A percentile compares a stretch with the other conserved stretches of the same genome.
phyloP scores from a whole-genome alignment of 495 filamentous ascomycete species.

The Usnea hakonensis region DNA sequence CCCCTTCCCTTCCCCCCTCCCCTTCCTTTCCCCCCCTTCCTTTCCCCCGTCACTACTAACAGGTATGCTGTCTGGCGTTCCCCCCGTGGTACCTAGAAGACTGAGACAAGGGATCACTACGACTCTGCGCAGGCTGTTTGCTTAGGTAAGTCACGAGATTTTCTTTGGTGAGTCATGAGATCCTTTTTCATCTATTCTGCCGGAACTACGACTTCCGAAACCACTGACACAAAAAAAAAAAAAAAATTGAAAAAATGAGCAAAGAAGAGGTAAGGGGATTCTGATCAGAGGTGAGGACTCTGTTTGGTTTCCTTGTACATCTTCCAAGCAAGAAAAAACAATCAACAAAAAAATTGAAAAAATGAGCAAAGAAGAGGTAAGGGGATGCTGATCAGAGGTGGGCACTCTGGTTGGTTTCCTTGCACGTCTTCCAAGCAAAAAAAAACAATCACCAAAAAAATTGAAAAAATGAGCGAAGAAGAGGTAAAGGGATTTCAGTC shows the following conservation, averaged over 20 bases:
- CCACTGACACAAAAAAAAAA: too few species aligned
- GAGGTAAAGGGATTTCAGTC: not conserved
- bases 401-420: not conserved
- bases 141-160: too few species aligned
- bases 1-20: too few species aligned
- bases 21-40: not conserved
- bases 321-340: not conserved
- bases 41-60: not conserved
- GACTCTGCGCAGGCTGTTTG: not conserved
- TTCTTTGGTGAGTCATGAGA: not conserved
- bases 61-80: conserved; percentile 6
- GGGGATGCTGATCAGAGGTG: not conserved
- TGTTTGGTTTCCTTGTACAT: not conserved
- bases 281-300: not conserved
- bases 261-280: not conserved
- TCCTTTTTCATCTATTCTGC: not conserved
- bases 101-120: conserved; percentile 7
- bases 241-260: conserved; percentile 6
- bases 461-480: not conserved
- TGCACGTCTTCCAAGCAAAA: not conserved
- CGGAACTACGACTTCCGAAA: not conserved
- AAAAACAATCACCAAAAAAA: conserved; percentile 4
- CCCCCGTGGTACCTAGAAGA: conserved; percentile 6
- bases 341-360: not conserved
- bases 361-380: not conserved